These are phyloP conservation scores for Breynia disticha DNA, from an alignment of 441 rosid genomes.

Conservation along the genomic window DNA sequence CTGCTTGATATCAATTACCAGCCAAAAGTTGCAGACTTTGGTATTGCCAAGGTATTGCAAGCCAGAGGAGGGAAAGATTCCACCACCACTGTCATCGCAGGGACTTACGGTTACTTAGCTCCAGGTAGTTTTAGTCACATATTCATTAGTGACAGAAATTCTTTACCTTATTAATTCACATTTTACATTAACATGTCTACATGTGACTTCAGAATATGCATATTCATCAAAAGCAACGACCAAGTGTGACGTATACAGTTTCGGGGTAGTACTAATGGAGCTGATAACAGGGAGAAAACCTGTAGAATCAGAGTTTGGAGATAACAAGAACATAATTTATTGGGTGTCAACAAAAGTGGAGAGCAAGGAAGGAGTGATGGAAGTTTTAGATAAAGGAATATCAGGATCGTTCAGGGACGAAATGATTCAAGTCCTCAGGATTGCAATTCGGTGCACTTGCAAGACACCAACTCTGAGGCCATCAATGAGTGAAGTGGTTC, in stretches of 20 bases:
- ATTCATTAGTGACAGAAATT: background rate
- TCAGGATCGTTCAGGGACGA: slow-evolving; percentile 56
- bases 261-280: slow-evolving; percentile 86
- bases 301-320: slow-evolving; percentile 67
- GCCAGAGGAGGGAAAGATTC: slow-evolving; percentile 82
- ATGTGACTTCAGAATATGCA: slow-evolving; percentile 56
- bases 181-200: background rate
- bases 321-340: slow-evolving; percentile 65
- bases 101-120: slow-evolving; percentile 86
- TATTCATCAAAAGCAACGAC: slow-evolving; percentile 77
- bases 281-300: slow-evolving; percentile 82
- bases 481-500: slow-evolving; percentile 85
- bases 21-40: slow-evolving; percentile 91
- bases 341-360: slow-evolving; percentile 74
- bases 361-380: slow-evolving; percentile 63
- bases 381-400: slow-evolving; percentile 65
- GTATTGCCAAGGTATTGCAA: slow-evolving; percentile 88
- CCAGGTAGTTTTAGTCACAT: slow-evolving; percentile 41
- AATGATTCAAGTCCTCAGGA: slow-evolving; percentile 60
- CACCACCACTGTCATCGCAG: slow-evolving; percentile 69
- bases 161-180: too few relatives aligned
- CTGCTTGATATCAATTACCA: slow-evolving; percentile 58
- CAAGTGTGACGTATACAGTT: slow-evolving; percentile 92
- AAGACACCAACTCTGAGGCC: slow-evolving; percentile 60
- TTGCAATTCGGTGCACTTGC: slow-evolving; percentile 71